Conservation (phyloP, 306 rosid genomes). For the Rubus parviflorus region DNA sequence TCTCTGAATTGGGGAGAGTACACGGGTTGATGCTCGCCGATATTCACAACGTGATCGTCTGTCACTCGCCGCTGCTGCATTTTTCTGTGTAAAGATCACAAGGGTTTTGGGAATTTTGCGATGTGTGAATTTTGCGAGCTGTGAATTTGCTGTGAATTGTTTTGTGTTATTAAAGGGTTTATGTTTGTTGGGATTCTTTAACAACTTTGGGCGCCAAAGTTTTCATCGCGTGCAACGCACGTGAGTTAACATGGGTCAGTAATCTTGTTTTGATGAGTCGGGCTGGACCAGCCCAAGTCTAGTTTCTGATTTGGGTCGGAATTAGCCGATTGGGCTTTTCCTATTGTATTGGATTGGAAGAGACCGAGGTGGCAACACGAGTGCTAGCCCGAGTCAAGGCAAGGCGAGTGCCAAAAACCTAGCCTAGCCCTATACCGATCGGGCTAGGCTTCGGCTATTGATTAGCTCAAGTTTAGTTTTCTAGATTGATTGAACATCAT, state of each 20-base stretch:
- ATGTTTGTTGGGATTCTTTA: conserved; percentile 18
- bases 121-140: too few species aligned
- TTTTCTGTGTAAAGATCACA: neutral
- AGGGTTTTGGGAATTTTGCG: neutral
- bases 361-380: too few species aligned
- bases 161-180: neutral
- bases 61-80: conserved; percentile 51
- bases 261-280: neutral
- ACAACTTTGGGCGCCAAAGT: conserved; percentile 38
- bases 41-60: conserved; percentile 18
- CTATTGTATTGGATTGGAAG: too few species aligned
- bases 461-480: too few species aligned
- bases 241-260: conserved; percentile 4
- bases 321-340: too few species aligned
- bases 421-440: too few species aligned
- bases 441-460: too few species aligned
- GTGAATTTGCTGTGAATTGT: too few species aligned
- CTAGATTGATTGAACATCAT: too few species aligned
- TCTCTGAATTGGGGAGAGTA: neutral
- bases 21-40: neutral
- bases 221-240: conserved; percentile 22
- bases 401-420: too few species aligned
- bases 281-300: neutral
- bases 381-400: too few species aligned
- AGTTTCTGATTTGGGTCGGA: too few species aligned